phyloP scores from a whole-genome alignment of 192 early-diverging fungal genomes.

The Coemansia sp. region DNA sequence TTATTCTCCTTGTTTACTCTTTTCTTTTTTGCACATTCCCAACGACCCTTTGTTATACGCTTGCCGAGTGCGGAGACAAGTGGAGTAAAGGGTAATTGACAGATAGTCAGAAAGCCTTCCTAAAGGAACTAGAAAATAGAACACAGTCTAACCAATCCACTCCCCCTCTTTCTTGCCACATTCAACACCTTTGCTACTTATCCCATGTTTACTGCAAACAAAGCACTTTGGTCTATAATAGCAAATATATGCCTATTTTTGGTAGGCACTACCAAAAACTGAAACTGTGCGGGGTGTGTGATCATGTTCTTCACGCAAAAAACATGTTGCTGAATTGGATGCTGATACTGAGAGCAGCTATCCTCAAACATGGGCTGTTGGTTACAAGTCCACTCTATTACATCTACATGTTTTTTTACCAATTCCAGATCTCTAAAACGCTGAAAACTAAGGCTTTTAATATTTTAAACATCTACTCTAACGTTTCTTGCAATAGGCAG shows the following conservation, averaged over 20 bases:
- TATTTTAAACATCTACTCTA: background rate
- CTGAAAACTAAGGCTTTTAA: background rate
- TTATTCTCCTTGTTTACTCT: background rate
- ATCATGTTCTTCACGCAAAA: background rate
- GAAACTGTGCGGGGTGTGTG: background rate
- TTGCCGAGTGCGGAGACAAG: background rate
- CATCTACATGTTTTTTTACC: background rate
- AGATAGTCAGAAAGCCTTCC: background rate
- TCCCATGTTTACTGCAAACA: background rate
- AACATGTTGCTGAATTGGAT: too few species aligned
- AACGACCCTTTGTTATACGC: background rate
- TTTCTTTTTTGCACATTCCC: background rate
- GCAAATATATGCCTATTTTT: slow-evolving; percentile 2
- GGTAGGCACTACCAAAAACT: background rate
- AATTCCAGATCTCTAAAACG: background rate
- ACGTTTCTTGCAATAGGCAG: background rate
- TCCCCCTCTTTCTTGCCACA: background rate
- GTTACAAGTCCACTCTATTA: too few species aligned
- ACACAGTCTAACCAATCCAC: background rate
- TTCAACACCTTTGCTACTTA: background rate
- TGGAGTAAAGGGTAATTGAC: background rate
- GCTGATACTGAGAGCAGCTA: too few species aligned
- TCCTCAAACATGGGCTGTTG: too few species aligned
- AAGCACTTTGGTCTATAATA: background rate
- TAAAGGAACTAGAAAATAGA: background rate